Percentiles rank a stretch among this genome's conserved stretches.
Conservation (phyloP, 768 basidiomycete species). For the Lactarius indigo region DNA sequence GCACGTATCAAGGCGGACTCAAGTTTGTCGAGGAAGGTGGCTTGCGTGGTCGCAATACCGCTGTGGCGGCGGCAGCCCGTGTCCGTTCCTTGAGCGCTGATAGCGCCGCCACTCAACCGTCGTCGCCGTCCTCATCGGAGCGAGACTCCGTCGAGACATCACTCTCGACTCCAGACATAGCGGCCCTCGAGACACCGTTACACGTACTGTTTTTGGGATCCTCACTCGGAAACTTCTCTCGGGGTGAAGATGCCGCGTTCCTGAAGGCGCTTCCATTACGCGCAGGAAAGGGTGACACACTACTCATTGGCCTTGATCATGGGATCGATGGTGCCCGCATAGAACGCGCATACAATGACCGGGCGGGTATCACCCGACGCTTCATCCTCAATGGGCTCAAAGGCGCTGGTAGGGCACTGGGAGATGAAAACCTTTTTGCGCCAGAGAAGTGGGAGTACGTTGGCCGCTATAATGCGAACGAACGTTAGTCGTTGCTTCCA, state of each 20-base stretch:
- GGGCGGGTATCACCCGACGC: conserved; percentile 59
- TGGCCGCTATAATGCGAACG: conserved; percentile 51
- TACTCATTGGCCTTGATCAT: conserved; percentile 90
- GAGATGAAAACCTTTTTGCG: conserved; percentile 61
- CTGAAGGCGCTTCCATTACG: conserved; percentile 76
- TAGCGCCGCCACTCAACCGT: conserved; percentile 25
- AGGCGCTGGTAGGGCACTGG: conserved; percentile 63
- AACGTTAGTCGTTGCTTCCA: conserved; percentile 36
- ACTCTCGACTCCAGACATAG: conserved; percentile 47
- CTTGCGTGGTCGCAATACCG: conserved; percentile 35
- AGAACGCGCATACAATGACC: conserved; percentile 85
- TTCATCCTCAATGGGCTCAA: conserved; percentile 88
- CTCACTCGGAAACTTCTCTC: conserved; percentile 84
- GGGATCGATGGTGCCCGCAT: conserved; percentile 66
- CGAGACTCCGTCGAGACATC: conserved; percentile 30
- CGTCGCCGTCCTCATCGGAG: conserved; percentile 23
- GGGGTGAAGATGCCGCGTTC: conserved; percentile 67
- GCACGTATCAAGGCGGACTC: conserved; percentile 87
- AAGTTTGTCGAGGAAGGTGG: conserved; percentile 71
- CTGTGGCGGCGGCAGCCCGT: conserved; percentile 12
- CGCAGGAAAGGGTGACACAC: conserved; percentile 70
- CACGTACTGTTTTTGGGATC: conserved; percentile 92
- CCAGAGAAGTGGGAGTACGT: conserved; percentile 75
- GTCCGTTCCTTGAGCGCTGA: conserved; percentile 40
- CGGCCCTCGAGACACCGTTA: conserved; percentile 43